phyloP scores from a whole-genome alignment of 805 yeast genomes.

The Kodamaea lidongshanica region DNA sequence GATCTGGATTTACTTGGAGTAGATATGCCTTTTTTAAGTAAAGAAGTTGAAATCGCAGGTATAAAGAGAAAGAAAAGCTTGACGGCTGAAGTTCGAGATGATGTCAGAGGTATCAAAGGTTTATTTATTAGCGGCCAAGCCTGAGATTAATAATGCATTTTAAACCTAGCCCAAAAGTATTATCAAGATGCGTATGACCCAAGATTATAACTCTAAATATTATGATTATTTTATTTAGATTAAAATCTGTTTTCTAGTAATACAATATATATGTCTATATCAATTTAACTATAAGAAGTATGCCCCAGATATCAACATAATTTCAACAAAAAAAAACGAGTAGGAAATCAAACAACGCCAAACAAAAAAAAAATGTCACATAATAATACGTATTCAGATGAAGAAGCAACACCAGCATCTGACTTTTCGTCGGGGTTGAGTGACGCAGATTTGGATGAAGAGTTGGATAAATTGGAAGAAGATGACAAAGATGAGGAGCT shows the following conservation, averaged over 20 bases:
- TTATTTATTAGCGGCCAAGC: conserved; percentile 38
- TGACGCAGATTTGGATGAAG: conserved; percentile 18
- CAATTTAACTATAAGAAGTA: no score
- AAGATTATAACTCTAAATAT: not conserved
- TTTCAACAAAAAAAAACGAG: no score
- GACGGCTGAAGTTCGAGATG: conserved; percentile 30
- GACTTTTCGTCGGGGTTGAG: conserved; percentile 10
- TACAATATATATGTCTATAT: conserved; percentile 1
- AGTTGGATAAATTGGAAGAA: conserved; percentile 13
- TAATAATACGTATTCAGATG: conserved; percentile 4
- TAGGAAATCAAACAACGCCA: no score
- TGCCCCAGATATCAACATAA: no score
- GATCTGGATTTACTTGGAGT: conserved; percentile 32
- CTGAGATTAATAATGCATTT: not conserved
- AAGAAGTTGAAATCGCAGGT: conserved; percentile 9
- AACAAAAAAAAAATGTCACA: no score
- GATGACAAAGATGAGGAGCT: conserved; percentile 19
- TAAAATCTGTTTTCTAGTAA: conserved; percentile 1
- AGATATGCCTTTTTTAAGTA: conserved; percentile 21
- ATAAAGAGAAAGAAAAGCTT: conserved; percentile 20
- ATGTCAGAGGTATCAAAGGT: conserved; percentile 39
- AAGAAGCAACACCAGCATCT: conserved; percentile 4
- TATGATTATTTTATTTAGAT: not conserved
- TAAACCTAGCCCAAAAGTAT: not conserved
- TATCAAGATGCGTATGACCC: not conserved